phyloP scores from a whole-genome alignment of 2,329 filamentous ascomycete species.

The Trichoderma koningii region DNA sequence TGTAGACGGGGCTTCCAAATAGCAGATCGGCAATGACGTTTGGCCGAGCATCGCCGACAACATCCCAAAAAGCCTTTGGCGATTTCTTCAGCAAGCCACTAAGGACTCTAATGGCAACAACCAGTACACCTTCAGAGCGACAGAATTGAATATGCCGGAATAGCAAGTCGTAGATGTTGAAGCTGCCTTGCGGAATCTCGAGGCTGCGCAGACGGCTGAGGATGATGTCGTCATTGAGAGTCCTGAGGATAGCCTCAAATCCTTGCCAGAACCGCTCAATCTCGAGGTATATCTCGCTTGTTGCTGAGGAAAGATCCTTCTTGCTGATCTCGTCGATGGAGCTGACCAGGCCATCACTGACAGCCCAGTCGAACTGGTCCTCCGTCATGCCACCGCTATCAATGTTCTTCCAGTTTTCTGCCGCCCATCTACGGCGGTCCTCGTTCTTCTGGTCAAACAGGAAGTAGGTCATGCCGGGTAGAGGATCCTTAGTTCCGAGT shows the following conservation, averaged over 20 bases:
- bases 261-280: conserved; percentile 80
- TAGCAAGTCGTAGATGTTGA: conserved; percentile 65
- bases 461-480: conserved; percentile 83
- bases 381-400: conserved; percentile 62
- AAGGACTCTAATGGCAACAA: conserved; percentile 70
- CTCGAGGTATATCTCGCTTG: conserved; percentile 43
- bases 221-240: conserved; percentile 72
- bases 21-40: conserved; percentile 82
- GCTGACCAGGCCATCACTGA: conserved; percentile 70
- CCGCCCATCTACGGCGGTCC: conserved; percentile 51
- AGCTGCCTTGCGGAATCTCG: conserved; percentile 63
- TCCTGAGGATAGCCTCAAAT: conserved; percentile 70
- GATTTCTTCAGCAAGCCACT: conserved; percentile 72
- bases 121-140: conserved; percentile 59
- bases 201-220: conserved; percentile 76
- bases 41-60: conserved; percentile 78
- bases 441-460: conserved; percentile 66
- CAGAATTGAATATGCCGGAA: conserved; percentile 57
- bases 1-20: conserved; percentile 70
- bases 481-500: conserved; percentile 68
- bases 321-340: conserved; percentile 64
- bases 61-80: conserved; percentile 82
- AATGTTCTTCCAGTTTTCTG: conserved; percentile 50
- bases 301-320: conserved; percentile 44
- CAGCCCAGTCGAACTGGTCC: conserved; percentile 83